Percentiles rank a stretch among this genome's conserved stretches.
Conservation (phyloP, 176 grass and related monocot genomes). For the Pontederia crassipes region DNA sequence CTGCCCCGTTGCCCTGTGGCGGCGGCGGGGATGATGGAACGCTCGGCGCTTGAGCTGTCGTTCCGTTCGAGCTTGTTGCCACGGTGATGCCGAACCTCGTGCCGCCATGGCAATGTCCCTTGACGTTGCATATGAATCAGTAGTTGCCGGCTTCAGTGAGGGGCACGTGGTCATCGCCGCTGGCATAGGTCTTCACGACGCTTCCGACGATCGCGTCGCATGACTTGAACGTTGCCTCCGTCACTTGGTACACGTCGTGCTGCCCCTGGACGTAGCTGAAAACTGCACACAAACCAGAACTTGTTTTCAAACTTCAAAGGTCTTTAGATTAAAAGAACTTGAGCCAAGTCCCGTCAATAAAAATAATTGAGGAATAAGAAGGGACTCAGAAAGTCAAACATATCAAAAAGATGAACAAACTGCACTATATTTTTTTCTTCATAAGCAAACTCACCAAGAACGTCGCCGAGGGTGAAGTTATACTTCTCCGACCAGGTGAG, state of each 20-base stretch:
- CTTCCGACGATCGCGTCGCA: constrained; percentile 20
- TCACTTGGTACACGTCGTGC: constrained; percentile 44
- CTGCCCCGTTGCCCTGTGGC: not conserved
- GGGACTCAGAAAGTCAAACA: too few relatives aligned
- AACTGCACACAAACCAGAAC: constrained; percentile 6
- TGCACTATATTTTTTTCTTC: not conserved
- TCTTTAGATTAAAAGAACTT: too few relatives aligned
- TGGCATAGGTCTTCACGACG: constrained; percentile 24
- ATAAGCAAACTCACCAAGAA: constrained; percentile 25
- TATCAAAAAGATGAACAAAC: not conserved
- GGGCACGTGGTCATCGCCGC: constrained; percentile 28
- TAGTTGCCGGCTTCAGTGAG: constrained; percentile 23
- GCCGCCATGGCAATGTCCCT: constrained; percentile 32
- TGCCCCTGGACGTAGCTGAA: constrained; percentile 36
- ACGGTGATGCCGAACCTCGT: constrained; percentile 39
- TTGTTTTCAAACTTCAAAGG: not conserved
- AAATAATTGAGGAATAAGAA: not conserved
- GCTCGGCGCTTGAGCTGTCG: not conserved
- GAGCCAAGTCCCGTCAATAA: too few relatives aligned
- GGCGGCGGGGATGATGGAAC: not conserved
- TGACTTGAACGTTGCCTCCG: constrained; percentile 24
- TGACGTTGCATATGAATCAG: constrained; percentile 49
- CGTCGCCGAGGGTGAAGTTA: constrained; percentile 81
- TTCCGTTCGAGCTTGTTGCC: not conserved
- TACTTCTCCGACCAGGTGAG: constrained; percentile 56